These are phyloP conservation scores for Inosperma sp. DNA, from an alignment of 768 basidiomycete species.

Conservation along the genomic window DNA sequence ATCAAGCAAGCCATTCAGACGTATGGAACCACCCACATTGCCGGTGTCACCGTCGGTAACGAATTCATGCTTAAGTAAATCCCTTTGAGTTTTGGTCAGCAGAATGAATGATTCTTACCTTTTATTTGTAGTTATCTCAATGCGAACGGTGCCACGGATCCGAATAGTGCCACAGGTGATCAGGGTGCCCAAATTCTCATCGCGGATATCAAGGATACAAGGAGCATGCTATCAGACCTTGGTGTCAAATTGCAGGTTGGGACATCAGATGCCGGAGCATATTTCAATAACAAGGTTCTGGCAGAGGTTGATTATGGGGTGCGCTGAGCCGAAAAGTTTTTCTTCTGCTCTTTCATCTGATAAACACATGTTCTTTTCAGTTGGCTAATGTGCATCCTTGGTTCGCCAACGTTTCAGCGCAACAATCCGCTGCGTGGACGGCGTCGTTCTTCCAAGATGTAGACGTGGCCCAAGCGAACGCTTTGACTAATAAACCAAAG, in stretches of 20 bases:
- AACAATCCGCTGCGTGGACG: constrained; percentile 77
- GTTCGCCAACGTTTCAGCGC: constrained; percentile 78
- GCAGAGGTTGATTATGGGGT: constrained; percentile 65
- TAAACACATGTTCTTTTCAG: constrained; percentile 27
- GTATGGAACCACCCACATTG: constrained; percentile 72
- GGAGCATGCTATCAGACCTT: constrained; percentile 48
- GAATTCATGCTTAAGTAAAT: constrained; percentile 80
- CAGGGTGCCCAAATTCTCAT: constrained; percentile 60
- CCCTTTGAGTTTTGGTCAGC: background rate
- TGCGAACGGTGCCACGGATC: constrained; percentile 42
- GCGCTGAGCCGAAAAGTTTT: no score
- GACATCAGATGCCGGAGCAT: constrained; percentile 80
- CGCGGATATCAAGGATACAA: constrained; percentile 62
- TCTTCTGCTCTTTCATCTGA: background rate
- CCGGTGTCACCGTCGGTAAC: constrained; percentile 87
- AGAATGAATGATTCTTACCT: constrained; percentile 1
- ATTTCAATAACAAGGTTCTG: constrained; percentile 71
- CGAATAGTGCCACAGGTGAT: constrained; percentile 58
- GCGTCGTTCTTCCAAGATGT: constrained; percentile 64
- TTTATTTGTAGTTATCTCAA: constrained; percentile 49
- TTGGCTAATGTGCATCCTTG: constrained; percentile 92
- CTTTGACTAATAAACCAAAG: constrained; percentile 63
- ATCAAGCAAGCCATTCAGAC: constrained; percentile 65
- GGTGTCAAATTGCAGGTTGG: constrained; percentile 66
- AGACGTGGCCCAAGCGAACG: constrained; percentile 55